Evolutionary conservation across 495 filamentous ascomycete genomes (phyloP), one percentile per base, ranked within the genome.

Genomic region (Hypoxylon rickii): DNA sequence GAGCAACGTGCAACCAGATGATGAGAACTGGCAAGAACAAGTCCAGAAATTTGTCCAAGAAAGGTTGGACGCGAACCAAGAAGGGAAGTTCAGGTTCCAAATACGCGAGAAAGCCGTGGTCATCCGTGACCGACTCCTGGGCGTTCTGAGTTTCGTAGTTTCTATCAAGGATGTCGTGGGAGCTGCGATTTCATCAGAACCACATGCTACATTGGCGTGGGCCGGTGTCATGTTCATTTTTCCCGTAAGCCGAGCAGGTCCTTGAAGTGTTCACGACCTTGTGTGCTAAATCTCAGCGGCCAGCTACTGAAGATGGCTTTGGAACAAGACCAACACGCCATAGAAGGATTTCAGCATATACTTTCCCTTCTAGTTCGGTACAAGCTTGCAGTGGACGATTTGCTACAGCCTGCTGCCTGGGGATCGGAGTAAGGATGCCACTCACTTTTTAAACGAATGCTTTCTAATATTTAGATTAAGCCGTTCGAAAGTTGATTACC

Each of bases 211-310:
- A 20, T 11, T 56, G 32, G 44, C 44, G 12, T 56, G 44, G 44
- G 53, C 53, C 8, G 53, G 53, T 16, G 44, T 49, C 31, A 49
- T 44, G 45, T 37, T 44, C 13, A 17, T 56, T 38, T 31, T 56
- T 12, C 53, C 53, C 1, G 53, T 49, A 43, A 56, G 44, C 32
- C 7, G 16, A 17, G 20, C 20, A 21, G 19, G 20, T 19, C 7
- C 12, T 18, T 22, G 16, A 16, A 20, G 1, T 29, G 34, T 31
- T 19, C 7, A 13, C 24, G 12, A 12, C 1, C n/a, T 19, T 11
- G 29, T 21, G n/a, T 32, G 10, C 51, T 55, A 19, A 55, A 6
- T 40, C 18, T 7, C 15, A 32, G 18, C 1, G 12, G 36, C 7
- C 15, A 55, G 52, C 10, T 55, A 1, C 37, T 47, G 24, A 36